phyloP scores from a whole-genome alignment of 805 yeast species.

The Barnettozyma sp. region DNA sequence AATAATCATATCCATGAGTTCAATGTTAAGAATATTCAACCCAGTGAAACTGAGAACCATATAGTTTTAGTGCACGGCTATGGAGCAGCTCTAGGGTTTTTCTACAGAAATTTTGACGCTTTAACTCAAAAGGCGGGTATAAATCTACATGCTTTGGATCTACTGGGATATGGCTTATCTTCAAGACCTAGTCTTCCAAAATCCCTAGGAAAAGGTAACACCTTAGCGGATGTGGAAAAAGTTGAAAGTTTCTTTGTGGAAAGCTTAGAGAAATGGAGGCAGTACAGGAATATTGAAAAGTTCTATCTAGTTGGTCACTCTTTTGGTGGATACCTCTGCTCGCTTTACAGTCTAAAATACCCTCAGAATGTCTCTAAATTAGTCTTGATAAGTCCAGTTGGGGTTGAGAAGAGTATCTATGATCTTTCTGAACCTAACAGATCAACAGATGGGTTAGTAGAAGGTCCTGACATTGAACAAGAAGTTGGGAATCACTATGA shows the following conservation, averaged over 20 bases:
- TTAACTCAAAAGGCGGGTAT: constrained; percentile 45
- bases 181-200: constrained; percentile 40
- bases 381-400: constrained; percentile 63
- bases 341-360: constrained; percentile 48
- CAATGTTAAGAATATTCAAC: constrained; percentile 41
- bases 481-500: constrained; percentile 25
- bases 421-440: constrained; percentile 11
- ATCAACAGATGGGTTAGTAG: constrained; percentile 5
- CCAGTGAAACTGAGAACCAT: constrained; percentile 30
- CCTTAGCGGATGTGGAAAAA: constrained; percentile 24
- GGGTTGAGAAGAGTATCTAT: constrained; percentile 52
- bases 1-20: constrained; percentile 63
- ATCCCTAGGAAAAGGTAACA: constrained; percentile 11
- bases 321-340: constrained; percentile 61
- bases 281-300: constrained; percentile 35
- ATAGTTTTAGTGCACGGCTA: constrained; percentile 77
- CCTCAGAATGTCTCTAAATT: constrained; percentile 46
- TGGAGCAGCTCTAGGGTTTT: constrained; percentile 79
- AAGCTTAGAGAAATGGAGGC: constrained; percentile 57
- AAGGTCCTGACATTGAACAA: constrained; percentile 28
- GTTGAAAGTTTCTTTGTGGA: constrained; percentile 33
- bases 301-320: constrained; percentile 65
- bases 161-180: constrained; percentile 57
- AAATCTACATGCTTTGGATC: constrained; percentile 52
- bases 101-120: constrained; percentile 54